Base-by-base conservation (phyloP, 2,329 filamentous ascomycete genomes). In the Aspergillus flavus region DNA sequence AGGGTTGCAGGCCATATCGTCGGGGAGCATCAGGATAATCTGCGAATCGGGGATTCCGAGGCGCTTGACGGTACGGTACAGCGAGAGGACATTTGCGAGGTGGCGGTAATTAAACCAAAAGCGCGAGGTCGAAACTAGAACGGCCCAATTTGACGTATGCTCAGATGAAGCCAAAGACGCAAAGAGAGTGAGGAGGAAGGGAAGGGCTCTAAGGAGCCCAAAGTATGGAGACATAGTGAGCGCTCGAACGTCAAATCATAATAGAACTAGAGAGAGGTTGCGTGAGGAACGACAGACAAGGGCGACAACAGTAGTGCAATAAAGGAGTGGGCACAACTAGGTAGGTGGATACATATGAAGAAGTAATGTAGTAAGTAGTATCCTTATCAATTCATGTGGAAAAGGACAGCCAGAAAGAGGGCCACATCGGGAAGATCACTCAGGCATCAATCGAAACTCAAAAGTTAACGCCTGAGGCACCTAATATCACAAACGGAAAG, bases 21-120 rank as follows among this genome's bases (percentile, higher is more conserved):
- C 95, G 26, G 95, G 95, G n/a, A 99, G 88, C 94, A 99, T 98
- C 69, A 99, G 91, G 77, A 99, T 98, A 80, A 99, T 99, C 78
- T 99, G 95, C 58, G 93, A 97, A 80, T 99, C 95, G 41, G 95
- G 95, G 64, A 99, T 99, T 55, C 95, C 95, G 43, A 99, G 89
- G 14, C 95, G 92, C 83, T 99, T 99, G 67, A 99, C 95, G 62
- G 95, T 99, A 63, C 95, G 92, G 81, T 99, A 99, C 67, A 99
- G 89, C 64, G 94, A 97, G 65, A 99, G 88, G 21, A 97, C 95
- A 81, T 99, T 99, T 78, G 95, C 94, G 58, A 99, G 90, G 79
- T 99, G 95, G 62, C 95, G 91, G 81, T 99, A 99, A 82, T 99
- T 99, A 88, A 99, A 99, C 95, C 95, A 99, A 85, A 99, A 99